These are phyloP conservation scores for Actinomucor elegans DNA, from an alignment of 371 early-diverging fungal genomes.

Conservation along the genomic window DNA sequence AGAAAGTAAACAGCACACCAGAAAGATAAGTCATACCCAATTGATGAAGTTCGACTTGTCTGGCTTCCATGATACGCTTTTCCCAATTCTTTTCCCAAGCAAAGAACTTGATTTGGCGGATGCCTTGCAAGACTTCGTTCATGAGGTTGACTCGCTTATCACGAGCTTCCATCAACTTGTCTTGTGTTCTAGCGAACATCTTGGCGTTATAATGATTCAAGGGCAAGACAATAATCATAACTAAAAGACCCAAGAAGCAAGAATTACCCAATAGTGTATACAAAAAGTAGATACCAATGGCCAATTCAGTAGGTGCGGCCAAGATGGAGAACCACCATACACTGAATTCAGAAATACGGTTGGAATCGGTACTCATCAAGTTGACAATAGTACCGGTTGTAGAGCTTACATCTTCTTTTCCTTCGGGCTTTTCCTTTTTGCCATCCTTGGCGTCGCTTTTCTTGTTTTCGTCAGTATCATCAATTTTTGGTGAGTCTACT, in stretches of 20 bases:
- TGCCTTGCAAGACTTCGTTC: conserved; percentile 63
- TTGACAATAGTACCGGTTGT: conserved; percentile 70
- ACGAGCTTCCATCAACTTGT: conserved; percentile 51
- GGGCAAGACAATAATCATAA: conserved; percentile 55
- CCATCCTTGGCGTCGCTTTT: neutral
- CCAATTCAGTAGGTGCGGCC: conserved; percentile 56
- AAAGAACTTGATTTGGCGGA: conserved; percentile 74
- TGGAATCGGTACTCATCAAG: conserved; percentile 74
- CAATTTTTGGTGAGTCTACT: too few relatives aligned
- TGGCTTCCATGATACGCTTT: conserved; percentile 41
- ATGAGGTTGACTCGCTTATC: conserved; percentile 56
- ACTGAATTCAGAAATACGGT: conserved; percentile 53
- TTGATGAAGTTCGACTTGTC: conserved; percentile 53
- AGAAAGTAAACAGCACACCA: conserved; percentile 25
- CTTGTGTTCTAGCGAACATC: conserved; percentile 50
- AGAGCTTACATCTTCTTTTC: conserved; percentile 20
- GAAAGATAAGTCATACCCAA: conserved; percentile 35
- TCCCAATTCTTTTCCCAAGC: conserved; percentile 59
- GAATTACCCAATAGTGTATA: conserved; percentile 66
- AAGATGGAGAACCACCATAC: conserved; percentile 51
- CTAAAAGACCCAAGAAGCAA: conserved; percentile 64
- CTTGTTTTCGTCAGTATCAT: neutral
- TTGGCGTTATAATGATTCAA: conserved; percentile 56
- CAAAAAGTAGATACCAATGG: conserved; percentile 61
- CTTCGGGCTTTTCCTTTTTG: conserved; percentile 8